Evolutionary conservation across 1,284 basidiomycete genomes (phyloP), one percentile per base, ranked within the genome.

Genomic region (Ganoderma lingzhi): DNA sequence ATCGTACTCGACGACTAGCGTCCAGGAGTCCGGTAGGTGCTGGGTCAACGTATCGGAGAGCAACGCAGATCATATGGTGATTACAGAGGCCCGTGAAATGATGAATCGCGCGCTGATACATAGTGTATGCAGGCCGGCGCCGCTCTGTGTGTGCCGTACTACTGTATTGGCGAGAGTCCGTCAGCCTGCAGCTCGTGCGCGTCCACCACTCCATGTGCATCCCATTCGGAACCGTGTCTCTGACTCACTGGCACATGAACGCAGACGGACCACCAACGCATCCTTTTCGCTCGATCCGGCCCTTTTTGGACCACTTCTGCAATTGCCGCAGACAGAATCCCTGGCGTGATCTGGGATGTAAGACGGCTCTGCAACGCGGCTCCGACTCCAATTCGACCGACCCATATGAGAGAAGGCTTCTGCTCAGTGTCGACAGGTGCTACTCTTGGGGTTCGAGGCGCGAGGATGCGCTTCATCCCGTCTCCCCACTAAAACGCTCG

Each of bases 21-120:
- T 23, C 23, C 23, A 23, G 23, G 23, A 23, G 23, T 23, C 23
- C 23, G 23, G 23, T 37, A 85, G 86, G 69, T 90, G 89, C 73
- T 94, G 93, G 92, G 87, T 91, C 42, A 77, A 77, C 10, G 73
- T 85, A 59, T 70, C 77, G 63, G 84, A 86, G 64, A 41, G 59
- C 14, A 19, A 30, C 17, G n/a, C n/a, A 10, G 6, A 28, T 3
- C 41, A 44, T 23, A 61, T 44, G 59, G 59, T 61, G 39, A 15
- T 0, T 15, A 28, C 17, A 4, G 14, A 28, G 23, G n/a, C 15
- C 10, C 19, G 41, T 42, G 39, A 23, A 61, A 23, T 42, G 6
- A 23, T 17, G 8, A 30, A 12, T 41, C 39, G 6, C 15, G 1
- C 1, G 28, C 37, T 44, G 1, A 42, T 32, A 3, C 23, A 15